Evolutionary conservation across 495 filamentous ascomycete species (phyloP).

Genomic region (Parathielavia hyrcaniae): DNA sequence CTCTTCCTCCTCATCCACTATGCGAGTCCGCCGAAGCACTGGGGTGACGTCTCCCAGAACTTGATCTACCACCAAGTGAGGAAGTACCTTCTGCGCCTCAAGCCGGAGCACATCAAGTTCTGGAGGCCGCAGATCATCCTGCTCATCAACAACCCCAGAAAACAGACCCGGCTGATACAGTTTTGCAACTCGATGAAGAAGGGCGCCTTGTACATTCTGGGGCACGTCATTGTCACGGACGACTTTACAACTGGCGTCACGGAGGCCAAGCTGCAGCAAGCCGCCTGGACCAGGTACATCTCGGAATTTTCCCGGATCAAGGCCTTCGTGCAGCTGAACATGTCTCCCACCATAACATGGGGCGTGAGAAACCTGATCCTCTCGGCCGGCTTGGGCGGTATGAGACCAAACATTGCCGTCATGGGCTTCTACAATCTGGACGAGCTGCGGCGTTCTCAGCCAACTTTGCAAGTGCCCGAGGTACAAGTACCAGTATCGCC

Average conservation of each 20-base stretch:
- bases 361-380: slow-evolving; percentile 76
- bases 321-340: slow-evolving; percentile 78
- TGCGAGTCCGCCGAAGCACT: slow-evolving; percentile 73
- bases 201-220: slow-evolving; percentile 75
- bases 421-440: slow-evolving; percentile 69
- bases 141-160: slow-evolving; percentile 73
- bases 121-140: slow-evolving; percentile 83
- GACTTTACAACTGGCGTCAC: slow-evolving; percentile 73
- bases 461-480: slow-evolving; percentile 32
- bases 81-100: slow-evolving; percentile 76
- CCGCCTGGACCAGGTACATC: slow-evolving; percentile 77
- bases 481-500: slow-evolving; percentile 29
- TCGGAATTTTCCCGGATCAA: slow-evolving; percentile 78
- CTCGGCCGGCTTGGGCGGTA: slow-evolving; percentile 77
- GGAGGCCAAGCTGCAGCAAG: slow-evolving; percentile 75
- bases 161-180: slow-evolving; percentile 73
- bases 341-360: slow-evolving; percentile 80
- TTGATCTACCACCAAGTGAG: slow-evolving; percentile 88
- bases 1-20: slow-evolving; percentile 84
- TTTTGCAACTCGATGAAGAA: slow-evolving; percentile 92
- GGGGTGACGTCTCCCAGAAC: slow-evolving; percentile 86
- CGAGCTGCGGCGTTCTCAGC: slow-evolving; percentile 53
- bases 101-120: slow-evolving; percentile 86
- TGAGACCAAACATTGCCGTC: slow-evolving; percentile 83
- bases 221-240: slow-evolving; percentile 78